These are phyloP conservation scores for Symmetrospora coprosmae DNA, from an alignment of 768 basidiomycete genomes.

Conservation along the genomic window DNA sequence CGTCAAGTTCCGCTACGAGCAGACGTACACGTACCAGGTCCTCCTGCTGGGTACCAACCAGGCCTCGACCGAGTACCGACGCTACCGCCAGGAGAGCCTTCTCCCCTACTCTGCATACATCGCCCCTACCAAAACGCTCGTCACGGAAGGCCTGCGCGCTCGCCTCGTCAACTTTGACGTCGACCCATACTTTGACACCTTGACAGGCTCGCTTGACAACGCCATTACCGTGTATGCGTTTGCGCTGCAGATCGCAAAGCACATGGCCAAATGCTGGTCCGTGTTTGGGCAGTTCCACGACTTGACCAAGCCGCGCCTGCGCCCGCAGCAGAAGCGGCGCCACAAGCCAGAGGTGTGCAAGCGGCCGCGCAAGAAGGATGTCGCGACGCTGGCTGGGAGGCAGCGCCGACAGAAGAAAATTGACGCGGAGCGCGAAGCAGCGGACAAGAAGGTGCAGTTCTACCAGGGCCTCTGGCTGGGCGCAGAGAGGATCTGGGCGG, in stretches of 20 bases:
- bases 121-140: too few relatives aligned
- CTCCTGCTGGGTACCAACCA: neutral
- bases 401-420: neutral
- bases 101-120: too few relatives aligned
- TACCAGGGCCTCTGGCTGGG: constrained; percentile 23
- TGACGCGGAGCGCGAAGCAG: neutral
- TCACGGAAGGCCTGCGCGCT: too few relatives aligned
- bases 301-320: neutral
- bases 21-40: neutral
- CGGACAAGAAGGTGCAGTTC: neutral
- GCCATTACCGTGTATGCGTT: too few relatives aligned
- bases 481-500: constrained; percentile 18
- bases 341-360: neutral
- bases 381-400: neutral
- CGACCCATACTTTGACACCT: too few relatives aligned
- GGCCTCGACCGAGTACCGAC: too few relatives aligned
- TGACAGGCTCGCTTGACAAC: too few relatives aligned
- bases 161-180: too few relatives aligned
- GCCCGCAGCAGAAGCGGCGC: neutral
- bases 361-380: neutral
- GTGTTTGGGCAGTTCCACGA: neutral
- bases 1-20: neutral
- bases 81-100: too few relatives aligned
- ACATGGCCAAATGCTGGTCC: neutral
- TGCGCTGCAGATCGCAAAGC: too few relatives aligned